These are phyloP conservation scores for Chlorella sp. DNA, from an alignment of 139 green algal species.

Conservation along the genomic window DNA sequence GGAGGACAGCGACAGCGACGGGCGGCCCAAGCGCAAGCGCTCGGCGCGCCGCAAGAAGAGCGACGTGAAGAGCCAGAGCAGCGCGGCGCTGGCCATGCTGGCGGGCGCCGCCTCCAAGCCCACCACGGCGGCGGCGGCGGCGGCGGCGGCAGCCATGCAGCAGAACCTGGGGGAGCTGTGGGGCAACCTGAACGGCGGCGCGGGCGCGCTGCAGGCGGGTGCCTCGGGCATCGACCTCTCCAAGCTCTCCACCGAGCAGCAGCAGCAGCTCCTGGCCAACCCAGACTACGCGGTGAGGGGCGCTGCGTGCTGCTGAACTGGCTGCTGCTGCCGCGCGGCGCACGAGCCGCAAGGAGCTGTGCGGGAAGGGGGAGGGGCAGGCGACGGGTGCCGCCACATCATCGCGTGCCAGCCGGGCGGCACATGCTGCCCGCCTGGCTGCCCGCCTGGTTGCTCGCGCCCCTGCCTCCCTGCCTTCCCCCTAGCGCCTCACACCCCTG, in stretches of 20 bases:
- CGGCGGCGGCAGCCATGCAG: slow-evolving; percentile 18
- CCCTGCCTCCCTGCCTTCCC: not conserved
- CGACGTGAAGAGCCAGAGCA: slow-evolving; percentile 33
- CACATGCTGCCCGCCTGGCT: not conserved
- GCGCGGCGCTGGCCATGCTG: slow-evolving; percentile 44
- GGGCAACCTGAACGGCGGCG: slow-evolving; percentile 7
- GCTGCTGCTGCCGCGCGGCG: too few species aligned
- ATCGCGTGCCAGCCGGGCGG: not conserved
- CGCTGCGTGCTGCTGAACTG: too few species aligned
- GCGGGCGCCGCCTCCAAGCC: slow-evolving; percentile 32
- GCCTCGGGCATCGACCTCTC: not conserved
- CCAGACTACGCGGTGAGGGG: not conserved
- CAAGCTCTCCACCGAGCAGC: not conserved
- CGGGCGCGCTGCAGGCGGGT: not conserved
- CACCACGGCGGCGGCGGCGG: not conserved
- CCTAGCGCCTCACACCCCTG: too few species aligned
- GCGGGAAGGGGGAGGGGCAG: too few species aligned
- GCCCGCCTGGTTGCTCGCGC: not conserved
- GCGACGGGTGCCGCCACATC: too few species aligned
- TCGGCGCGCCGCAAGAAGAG: slow-evolving; percentile 18
- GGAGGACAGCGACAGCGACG: not conserved
- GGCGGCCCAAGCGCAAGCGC: slow-evolving; percentile 10
- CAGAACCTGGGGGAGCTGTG: slow-evolving; percentile 22
- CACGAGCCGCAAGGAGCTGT: too few species aligned
- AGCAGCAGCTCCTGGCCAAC: slow-evolving; percentile 17